These are phyloP conservation scores for Ceratobasidium sp. DNA, from an alignment of 1,284 basidiomycete species.

Conservation along the genomic window DNA sequence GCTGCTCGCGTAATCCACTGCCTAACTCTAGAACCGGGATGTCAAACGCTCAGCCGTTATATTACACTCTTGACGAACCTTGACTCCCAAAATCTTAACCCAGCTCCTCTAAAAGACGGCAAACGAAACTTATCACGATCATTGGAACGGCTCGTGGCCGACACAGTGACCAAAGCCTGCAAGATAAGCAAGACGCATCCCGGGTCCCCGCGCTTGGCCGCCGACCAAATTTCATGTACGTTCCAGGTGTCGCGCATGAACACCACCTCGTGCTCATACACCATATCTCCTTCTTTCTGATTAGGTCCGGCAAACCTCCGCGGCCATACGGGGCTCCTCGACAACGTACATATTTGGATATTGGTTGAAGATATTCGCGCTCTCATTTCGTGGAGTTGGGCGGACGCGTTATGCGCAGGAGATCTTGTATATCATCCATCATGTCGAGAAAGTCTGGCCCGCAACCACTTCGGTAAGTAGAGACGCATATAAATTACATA, in stretches of 20 bases:
- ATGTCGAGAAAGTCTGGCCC: conserved; percentile 10
- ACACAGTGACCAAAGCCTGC: too few relatives aligned
- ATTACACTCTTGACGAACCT: conserved; percentile 22
- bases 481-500: conserved; percentile 53
- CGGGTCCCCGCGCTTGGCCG: not conserved
- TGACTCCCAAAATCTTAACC: not conserved
- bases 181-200: conserved; percentile 40
- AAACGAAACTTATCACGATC: not conserved
- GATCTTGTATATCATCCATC: conserved; percentile 4
- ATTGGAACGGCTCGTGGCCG: not conserved
- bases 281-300: not conserved
- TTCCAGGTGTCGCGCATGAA: conserved; percentile 12
- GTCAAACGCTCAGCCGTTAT: conserved; percentile 53
- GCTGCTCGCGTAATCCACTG: conserved; percentile 59
- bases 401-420: conserved; percentile 8
- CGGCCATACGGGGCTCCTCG: not conserved
- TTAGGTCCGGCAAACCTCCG: not conserved
- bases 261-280: not conserved
- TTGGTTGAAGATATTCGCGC: not conserved
- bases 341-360: not conserved
- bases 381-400: conserved; percentile 1
- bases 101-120: not conserved
- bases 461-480: not conserved
- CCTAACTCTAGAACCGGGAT: conserved; percentile 54
- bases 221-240: not conserved